A percentile compares a stretch with the other conserved stretches of the same genome.
Evolutionary conservation across 129 eudicot genomes (phyloP).

Genomic region (Centella asiatica): DNA sequence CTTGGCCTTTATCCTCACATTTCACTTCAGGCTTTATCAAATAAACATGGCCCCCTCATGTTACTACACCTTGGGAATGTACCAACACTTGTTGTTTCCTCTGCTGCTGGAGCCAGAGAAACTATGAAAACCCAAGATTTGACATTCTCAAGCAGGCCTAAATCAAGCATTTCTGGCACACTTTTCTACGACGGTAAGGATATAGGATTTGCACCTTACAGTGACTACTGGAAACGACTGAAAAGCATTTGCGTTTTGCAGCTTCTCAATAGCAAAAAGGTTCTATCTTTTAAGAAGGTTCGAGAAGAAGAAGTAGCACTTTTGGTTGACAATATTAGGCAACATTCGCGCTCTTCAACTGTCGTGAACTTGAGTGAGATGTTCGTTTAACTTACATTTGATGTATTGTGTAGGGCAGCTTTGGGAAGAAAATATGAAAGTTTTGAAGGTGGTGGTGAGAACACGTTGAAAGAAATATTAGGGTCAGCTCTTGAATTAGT

Average conservation of each 20-base stretch:
- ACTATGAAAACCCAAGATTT: conserved; percentile 39
- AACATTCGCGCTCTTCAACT: neutral
- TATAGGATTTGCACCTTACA: conserved; percentile 23
- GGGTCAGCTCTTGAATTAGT: neutral
- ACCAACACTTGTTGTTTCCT: conserved; percentile 26
- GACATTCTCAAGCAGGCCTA: conserved; percentile 23
- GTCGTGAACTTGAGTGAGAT: conserved; percentile 27
- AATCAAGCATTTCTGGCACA: conserved; percentile 7
- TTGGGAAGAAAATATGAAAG: conserved; percentile 27
- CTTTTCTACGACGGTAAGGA: conserved; percentile 19
- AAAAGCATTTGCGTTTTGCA: conserved; percentile 22
- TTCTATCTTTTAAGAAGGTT: conserved; percentile 22
- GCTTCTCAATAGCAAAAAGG: conserved; percentile 27
- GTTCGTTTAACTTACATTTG: conserved; percentile 13
- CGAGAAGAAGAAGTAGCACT: conserved; percentile 31
- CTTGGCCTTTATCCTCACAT: conserved; percentile 29
- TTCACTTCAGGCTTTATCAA: conserved; percentile 21
- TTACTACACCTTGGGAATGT: conserved; percentile 25
- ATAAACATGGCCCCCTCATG: conserved; percentile 28
- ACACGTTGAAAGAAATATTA: conserved; percentile 9
- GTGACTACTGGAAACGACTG: conserved; percentile 40
- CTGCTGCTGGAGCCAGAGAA: conserved; percentile 23
- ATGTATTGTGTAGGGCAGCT: conserved; percentile 28
- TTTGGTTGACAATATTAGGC: conserved; percentile 17
- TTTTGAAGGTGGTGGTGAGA: conserved; percentile 5